A percentile compares a stretch with the other conserved stretches of the same genome.
Evolutionary conservation across 176 grass and related monocot genomes (phyloP).

Genomic region (Rhynchospora breviuscula): DNA sequence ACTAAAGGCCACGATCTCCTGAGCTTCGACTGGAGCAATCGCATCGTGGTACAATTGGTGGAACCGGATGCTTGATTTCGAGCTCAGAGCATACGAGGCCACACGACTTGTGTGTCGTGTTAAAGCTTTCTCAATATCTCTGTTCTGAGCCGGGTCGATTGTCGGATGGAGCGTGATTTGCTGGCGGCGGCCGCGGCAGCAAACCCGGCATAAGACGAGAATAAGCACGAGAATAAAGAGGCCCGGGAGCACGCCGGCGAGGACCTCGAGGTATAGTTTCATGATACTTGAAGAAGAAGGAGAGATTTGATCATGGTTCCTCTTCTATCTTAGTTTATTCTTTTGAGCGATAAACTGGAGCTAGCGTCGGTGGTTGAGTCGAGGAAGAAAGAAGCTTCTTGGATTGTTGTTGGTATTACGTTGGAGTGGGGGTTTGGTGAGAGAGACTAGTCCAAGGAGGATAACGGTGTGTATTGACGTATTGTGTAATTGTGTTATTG

Average conservation of each 20-base stretch:
- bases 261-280: not conserved
- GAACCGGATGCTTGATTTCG: conserved; percentile 48
- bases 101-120: not conserved
- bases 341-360: not conserved
- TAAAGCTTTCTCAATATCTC: conserved; percentile 2
- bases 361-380: not conserved
- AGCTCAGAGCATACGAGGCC: conserved; percentile 22
- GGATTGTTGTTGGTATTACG: not conserved
- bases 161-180: conserved; percentile 9
- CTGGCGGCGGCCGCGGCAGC: not conserved
- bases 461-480: not conserved
- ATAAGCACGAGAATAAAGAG: not conserved
- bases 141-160: not conserved
- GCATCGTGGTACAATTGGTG: conserved; percentile 49
- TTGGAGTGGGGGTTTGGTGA: not conserved
- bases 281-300: not conserved
- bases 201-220: not conserved
- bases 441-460: not conserved
- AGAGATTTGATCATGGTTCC: conserved; percentile 5
- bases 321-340: not conserved
- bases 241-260: conserved; percentile 11
- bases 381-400: conserved; percentile 2
- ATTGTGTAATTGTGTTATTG: not conserved
- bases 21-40: conserved; percentile 5
- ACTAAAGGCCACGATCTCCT: conserved; percentile 40